Evolutionary conservation across 306 rosid species (phyloP).

Genomic region (Cucurbita pepo): DNA sequence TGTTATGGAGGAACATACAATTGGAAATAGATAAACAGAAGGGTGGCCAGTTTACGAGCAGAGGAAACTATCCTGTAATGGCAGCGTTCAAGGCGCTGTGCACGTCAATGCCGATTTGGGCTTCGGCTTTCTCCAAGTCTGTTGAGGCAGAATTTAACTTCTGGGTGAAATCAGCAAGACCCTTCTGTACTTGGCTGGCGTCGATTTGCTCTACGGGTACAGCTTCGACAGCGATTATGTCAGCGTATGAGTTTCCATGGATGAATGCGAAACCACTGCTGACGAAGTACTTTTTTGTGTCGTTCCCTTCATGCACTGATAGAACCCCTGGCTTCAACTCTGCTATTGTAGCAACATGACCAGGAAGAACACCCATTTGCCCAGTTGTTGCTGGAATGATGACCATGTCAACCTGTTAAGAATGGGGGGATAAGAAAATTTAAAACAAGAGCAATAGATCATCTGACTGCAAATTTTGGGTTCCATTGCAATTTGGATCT

Average conservation of each 20-base stretch:
- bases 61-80: conserved; percentile 43
- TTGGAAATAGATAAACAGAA: not conserved
- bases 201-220: conserved; percentile 72
- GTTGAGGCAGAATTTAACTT: conserved; percentile 82
- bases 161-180: conserved; percentile 87
- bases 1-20: not conserved
- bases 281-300: conserved; percentile 58
- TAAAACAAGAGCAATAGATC: not conserved
- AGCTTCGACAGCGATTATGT: conserved; percentile 78
- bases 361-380: conserved; percentile 99
- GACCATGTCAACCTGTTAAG: conserved; percentile 80
- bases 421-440: not conserved
- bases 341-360: conserved; percentile 92
- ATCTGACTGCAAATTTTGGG: not conserved
- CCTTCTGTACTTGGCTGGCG: conserved; percentile 67
- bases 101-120: conserved; percentile 90
- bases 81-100: conserved; percentile 80
- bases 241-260: conserved; percentile 84
- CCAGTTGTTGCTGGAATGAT: conserved; percentile 95
- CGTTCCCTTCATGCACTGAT: conserved; percentile 73
- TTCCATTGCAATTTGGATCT: not conserved
- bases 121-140: conserved; percentile 96
- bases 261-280: conserved; percentile 91
- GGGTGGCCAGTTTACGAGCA: not conserved
- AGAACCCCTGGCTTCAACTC: conserved; percentile 90